A percentile compares a stretch with the other conserved stretches of the same genome.
These are phyloP conservation scores for Lithospermum erythrorhizon DNA, from an alignment of 257 asterid genomes.

Conservation along the genomic window DNA sequence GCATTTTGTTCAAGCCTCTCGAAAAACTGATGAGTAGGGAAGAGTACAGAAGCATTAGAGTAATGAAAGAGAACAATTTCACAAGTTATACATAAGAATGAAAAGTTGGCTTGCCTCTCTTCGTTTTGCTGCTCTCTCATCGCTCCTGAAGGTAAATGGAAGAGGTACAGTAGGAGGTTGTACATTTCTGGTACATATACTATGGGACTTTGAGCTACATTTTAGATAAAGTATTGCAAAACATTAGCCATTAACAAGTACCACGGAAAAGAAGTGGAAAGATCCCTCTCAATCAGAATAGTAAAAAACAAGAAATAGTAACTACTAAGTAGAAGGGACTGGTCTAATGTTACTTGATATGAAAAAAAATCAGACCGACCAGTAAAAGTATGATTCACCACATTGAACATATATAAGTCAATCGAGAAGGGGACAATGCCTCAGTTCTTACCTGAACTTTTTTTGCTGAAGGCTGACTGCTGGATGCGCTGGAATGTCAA, in stretches of 20 bases:
- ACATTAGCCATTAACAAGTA: not conserved
- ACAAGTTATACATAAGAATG: not conserved
- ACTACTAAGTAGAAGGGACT: no score
- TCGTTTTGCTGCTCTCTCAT: slow-evolving; percentile 73
- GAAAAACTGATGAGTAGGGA: slow-evolving; percentile 33
- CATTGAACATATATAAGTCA: no score
- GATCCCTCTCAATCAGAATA: no score
- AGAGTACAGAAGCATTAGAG: slow-evolving; percentile 6
- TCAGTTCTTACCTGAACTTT: slow-evolving; percentile 31
- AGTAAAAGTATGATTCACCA: no score
- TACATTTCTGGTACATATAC: slow-evolving; percentile 22
- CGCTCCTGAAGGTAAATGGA: slow-evolving; percentile 66
- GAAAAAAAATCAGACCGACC: not conserved
- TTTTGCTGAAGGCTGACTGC: slow-evolving; percentile 25
- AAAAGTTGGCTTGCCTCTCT: slow-evolving; percentile 51
- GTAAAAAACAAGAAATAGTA: no score
- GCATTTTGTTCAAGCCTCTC: slow-evolving; percentile 60
- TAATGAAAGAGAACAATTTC: not conserved
- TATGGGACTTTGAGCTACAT: slow-evolving; percentile 35
- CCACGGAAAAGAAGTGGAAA: not conserved
- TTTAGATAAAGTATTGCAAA: slow-evolving; percentile 9
- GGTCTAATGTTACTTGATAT: not conserved
- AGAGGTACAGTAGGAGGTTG: slow-evolving; percentile 28
- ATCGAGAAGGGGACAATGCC: not conserved
- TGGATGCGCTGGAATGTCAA: slow-evolving; percentile 21